Evolutionary conservation across 768 basidiomycete genomes (phyloP).

Genomic region (Leccinum subgranulosum): DNA sequence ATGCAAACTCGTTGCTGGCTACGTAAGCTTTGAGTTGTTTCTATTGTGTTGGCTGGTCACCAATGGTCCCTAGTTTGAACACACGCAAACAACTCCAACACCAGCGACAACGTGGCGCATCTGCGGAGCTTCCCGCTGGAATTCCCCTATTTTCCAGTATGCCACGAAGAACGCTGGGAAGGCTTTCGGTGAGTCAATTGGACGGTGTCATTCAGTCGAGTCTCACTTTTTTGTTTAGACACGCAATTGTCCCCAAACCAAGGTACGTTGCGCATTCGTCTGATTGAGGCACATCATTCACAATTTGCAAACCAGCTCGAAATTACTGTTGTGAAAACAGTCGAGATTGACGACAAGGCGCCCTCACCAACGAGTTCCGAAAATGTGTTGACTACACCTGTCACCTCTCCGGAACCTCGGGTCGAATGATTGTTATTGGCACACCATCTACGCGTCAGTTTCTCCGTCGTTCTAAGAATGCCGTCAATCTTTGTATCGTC

Average conservation of each 20-base stretch:
- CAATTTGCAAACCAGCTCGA: constrained; percentile 17
- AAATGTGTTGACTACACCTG: constrained; percentile 3
- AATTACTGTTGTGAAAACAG: constrained; percentile 29
- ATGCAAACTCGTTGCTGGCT: constrained; percentile 50
- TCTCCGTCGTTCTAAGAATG: background rate
- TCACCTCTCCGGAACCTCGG: background rate
- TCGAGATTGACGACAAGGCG: constrained; percentile 23
- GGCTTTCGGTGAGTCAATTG: constrained; percentile 11
- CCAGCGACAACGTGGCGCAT: constrained; percentile 28
- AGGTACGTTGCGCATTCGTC: constrained; percentile 8
- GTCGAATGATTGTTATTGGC: background rate
- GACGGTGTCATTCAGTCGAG: background rate
- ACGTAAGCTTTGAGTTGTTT: constrained; percentile 26
- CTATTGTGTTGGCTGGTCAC: background rate
- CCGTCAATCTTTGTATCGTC: background rate
- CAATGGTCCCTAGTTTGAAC: constrained; percentile 30
- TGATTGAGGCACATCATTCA: background rate
- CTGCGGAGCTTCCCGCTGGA: constrained; percentile 27
- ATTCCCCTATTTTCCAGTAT: constrained; percentile 21
- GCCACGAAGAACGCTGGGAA: constrained; percentile 11
- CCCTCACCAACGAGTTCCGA: background rate
- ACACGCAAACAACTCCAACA: constrained; percentile 33
- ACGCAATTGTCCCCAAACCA: constrained; percentile 14
- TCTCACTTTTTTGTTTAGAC: background rate
- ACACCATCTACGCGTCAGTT: background rate